Conservation (phyloP, 2,329 filamentous ascomycete species). For the Bertia moriformis region DNA sequence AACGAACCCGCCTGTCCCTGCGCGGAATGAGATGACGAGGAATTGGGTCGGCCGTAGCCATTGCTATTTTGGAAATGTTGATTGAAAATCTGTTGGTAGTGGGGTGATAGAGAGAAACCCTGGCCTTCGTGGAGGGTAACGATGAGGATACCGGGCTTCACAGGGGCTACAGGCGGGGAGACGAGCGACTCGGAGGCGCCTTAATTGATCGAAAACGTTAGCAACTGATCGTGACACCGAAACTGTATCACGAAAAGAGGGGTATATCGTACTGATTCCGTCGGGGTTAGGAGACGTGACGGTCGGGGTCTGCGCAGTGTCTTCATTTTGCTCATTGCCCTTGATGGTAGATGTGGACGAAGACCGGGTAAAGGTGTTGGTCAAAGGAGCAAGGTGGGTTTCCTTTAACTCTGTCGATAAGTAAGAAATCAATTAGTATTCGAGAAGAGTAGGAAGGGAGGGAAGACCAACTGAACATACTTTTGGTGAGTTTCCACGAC, state of each 20-base stretch:
- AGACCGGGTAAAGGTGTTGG: background rate
- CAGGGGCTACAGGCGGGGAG: slow-evolving; percentile 46
- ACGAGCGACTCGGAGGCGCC: background rate
- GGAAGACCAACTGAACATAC: slow-evolving; percentile 2
- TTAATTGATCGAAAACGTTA: background rate
- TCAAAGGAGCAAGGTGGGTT: background rate
- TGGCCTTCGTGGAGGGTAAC: slow-evolving; percentile 91
- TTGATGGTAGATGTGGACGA: slow-evolving; percentile 1
- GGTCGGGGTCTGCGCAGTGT: background rate
- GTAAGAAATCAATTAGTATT: background rate
- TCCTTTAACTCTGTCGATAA: slow-evolving; percentile 1
- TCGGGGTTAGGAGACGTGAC: background rate
- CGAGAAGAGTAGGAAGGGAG: background rate
- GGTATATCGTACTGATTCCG: background rate
- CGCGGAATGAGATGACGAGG: slow-evolving; percentile 41
- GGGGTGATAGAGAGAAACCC: slow-evolving; percentile 79
- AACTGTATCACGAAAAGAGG: too few species aligned
- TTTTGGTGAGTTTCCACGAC: slow-evolving; percentile 1
- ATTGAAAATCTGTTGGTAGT: slow-evolving; percentile 67
- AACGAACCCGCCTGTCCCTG: slow-evolving; percentile 44
- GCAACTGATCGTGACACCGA: too few species aligned
- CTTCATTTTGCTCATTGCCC: background rate
- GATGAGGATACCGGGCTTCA: slow-evolving; percentile 88
- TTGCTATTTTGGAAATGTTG: slow-evolving; percentile 60
- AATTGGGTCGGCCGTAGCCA: slow-evolving; percentile 46